phyloP scores from a whole-genome alignment of 352 stramenopile genomes.

The Halophytophthora batemanensis region DNA sequence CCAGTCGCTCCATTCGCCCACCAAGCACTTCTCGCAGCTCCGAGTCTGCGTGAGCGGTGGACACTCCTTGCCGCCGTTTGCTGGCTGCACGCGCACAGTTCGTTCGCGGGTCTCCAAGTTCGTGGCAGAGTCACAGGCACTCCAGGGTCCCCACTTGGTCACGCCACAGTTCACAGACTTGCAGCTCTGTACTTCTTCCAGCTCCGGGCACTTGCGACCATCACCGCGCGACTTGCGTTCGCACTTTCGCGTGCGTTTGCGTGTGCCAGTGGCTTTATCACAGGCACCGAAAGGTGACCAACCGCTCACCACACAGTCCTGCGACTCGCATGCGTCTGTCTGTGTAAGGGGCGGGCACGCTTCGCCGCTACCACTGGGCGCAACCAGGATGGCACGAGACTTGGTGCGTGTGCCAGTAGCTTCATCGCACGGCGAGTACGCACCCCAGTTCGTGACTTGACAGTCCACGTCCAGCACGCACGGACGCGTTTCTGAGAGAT shows the following conservation, averaged over 20 bases:
- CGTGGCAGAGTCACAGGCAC: constrained; percentile 32
- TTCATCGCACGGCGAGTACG: constrained; percentile 34
- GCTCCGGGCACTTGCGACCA: constrained; percentile 41
- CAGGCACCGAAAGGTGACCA: constrained; percentile 48
- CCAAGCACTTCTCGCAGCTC: constrained; percentile 54
- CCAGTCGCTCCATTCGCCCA: constrained; percentile 47
- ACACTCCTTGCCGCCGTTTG: constrained; percentile 37
- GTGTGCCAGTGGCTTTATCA: constrained; percentile 29
- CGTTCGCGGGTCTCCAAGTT: constrained; percentile 35
- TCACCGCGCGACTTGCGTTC: constrained; percentile 21
- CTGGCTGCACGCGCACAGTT: constrained; percentile 31
- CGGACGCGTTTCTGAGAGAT: constrained; percentile 21
- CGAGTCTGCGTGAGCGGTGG: constrained; percentile 37
- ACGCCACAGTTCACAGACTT: constrained; percentile 51
- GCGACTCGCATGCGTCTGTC: constrained; percentile 28
- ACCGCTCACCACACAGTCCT: constrained; percentile 52
- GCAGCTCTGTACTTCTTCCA: constrained; percentile 40
- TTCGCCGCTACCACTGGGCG: constrained; percentile 31
- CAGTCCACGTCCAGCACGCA: constrained; percentile 46
- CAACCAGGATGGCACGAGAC: constrained; percentile 33
- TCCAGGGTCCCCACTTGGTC: constrained; percentile 44
- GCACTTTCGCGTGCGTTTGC: constrained; percentile 39
- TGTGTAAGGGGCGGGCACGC: constrained; percentile 36
- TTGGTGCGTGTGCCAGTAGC: constrained; percentile 26
- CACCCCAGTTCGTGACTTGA: constrained; percentile 43